Evolutionary conservation across 345 rosid species (phyloP).

Genomic region (Eucalyptus tenuipes): DNA sequence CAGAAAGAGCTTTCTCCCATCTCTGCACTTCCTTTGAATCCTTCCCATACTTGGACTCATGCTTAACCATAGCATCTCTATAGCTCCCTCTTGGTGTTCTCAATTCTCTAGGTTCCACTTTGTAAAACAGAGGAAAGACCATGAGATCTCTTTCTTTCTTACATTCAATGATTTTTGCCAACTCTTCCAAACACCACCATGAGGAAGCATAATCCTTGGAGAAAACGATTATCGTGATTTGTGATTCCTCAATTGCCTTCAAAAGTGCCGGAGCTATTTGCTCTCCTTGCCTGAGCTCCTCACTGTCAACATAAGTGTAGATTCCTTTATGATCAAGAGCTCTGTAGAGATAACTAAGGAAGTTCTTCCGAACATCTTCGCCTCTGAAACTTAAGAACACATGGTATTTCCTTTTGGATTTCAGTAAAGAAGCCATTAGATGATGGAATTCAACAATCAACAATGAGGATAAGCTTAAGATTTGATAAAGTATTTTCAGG

Average conservation of each 20-base stretch:
- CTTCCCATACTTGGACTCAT: too few relatives aligned
- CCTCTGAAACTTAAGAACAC: not conserved
- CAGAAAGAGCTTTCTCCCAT: too few relatives aligned
- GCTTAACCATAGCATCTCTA: too few relatives aligned
- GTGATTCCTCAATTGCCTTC: not conserved
- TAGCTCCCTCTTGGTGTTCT: too few relatives aligned
- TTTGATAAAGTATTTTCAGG: not conserved
- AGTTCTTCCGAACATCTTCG: fast-evolving
- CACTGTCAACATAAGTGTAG: not conserved
- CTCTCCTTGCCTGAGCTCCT: not conserved
- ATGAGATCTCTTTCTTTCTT: too few relatives aligned
- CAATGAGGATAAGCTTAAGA: not conserved
- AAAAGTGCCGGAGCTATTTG: not conserved
- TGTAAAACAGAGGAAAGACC: too few relatives aligned
- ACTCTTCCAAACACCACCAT: not conserved
- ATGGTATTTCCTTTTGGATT: fast-evolving
- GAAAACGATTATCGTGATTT: not conserved
- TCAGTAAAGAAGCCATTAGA: not conserved
- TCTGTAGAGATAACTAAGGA: not conserved
- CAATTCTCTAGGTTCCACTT: too few relatives aligned
- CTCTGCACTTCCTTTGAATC: too few relatives aligned
- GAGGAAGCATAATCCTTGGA: not conserved
- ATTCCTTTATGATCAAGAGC: not conserved
- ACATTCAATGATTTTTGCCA: too few relatives aligned
- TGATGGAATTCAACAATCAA: not conserved